Conservation (phyloP, 306 rosid genomes). For the Arachis hypogaea region DNA sequence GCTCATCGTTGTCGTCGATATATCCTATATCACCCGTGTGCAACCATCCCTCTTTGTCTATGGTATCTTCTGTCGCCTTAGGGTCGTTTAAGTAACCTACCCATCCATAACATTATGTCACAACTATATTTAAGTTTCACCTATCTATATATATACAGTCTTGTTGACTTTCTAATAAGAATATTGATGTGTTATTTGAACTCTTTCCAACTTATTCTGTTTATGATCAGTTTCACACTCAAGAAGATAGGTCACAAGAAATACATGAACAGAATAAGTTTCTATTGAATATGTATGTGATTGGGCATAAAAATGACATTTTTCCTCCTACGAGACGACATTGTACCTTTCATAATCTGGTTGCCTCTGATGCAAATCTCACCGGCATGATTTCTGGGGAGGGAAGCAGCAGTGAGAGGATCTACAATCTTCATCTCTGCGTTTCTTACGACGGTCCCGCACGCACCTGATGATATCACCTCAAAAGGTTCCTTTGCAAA, state of each 20-base stretch:
- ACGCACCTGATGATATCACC: slow-evolving; percentile 67
- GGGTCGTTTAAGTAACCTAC: slow-evolving; percentile 66
- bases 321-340: too few species aligned
- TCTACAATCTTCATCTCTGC: slow-evolving; percentile 70
- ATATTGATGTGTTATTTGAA: too few species aligned
- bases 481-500: slow-evolving; percentile 62
- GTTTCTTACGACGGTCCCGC: slow-evolving; percentile 76
- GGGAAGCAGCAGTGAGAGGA: slow-evolving; percentile 55
- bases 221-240: too few species aligned
- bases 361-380: slow-evolving; percentile 76
- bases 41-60: slow-evolving; percentile 64
- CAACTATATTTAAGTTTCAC: too few species aligned
- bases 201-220: too few species aligned
- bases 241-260: neutral
- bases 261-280: neutral
- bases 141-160: too few species aligned
- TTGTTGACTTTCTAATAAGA: too few species aligned
- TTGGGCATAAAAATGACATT: neutral
- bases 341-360: slow-evolving; percentile 80
- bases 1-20: slow-evolving; percentile 57
- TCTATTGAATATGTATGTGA: too few species aligned
- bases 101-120: neutral
- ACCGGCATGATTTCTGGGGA: slow-evolving; percentile 62
- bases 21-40: slow-evolving; percentile 71
- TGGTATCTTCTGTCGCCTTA: slow-evolving; percentile 58